These are phyloP conservation scores for Pyrenochaeta sp. DNA, from an alignment of 2,329 filamentous ascomycete genomes.

Conservation along the genomic window DNA sequence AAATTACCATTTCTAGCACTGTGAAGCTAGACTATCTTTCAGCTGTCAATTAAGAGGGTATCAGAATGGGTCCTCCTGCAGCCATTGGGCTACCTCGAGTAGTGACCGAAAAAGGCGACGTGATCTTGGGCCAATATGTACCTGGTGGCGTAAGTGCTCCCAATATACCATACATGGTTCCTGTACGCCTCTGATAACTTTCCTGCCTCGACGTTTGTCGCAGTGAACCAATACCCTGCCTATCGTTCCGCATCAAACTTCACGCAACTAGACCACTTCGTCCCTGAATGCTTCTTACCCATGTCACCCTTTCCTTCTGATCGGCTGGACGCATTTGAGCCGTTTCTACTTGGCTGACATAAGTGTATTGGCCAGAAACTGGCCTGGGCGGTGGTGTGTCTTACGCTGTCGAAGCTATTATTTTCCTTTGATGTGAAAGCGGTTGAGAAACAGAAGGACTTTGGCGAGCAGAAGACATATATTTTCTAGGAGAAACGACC, in stretches of 20 bases:
- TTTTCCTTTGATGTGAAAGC: slow-evolving; percentile 40
- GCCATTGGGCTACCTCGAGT: slow-evolving; percentile 19
- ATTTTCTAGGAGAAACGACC: slow-evolving; percentile 30
- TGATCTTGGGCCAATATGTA: slow-evolving; percentile 22
- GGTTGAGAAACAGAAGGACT: slow-evolving; percentile 6
- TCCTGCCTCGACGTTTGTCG: slow-evolving; percentile 23
- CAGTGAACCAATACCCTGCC: slow-evolving; percentile 35
- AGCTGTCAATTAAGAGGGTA: slow-evolving; percentile 37
- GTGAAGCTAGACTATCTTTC: slow-evolving; percentile 27
- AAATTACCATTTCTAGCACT: slow-evolving; percentile 21
- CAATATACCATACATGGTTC: background rate
- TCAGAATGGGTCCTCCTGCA: slow-evolving; percentile 37
- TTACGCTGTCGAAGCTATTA: slow-evolving; percentile 51
- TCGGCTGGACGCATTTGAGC: slow-evolving; percentile 22
- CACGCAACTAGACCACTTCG: slow-evolving; percentile 29
- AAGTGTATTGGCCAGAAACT: slow-evolving; percentile 33
- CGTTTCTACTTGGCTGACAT: slow-evolving; percentile 32
- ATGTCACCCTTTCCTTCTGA: slow-evolving; percentile 33
- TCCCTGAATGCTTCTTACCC: slow-evolving; percentile 42
- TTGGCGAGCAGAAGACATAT: slow-evolving; percentile 26
- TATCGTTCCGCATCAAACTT: slow-evolving; percentile 38
- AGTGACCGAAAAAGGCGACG: slow-evolving; percentile 17
- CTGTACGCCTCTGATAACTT: background rate
- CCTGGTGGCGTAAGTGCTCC: slow-evolving; percentile 18
- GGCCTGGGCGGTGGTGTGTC: slow-evolving; percentile 39